Conservation (phyloP, 306 rosid genomes). For the Gastrolobium villosum region DNA sequence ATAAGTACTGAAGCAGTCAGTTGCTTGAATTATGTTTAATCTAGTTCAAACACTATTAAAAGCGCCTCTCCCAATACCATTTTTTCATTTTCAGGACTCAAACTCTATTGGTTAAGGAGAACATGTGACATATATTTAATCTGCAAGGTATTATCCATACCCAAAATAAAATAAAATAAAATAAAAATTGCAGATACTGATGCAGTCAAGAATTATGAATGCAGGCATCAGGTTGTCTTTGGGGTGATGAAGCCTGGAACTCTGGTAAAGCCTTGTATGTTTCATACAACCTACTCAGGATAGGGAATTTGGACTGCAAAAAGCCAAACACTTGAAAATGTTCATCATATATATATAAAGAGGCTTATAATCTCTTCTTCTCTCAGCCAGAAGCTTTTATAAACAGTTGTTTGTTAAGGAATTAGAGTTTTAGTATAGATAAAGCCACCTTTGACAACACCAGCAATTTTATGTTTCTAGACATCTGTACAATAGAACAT, state of each 20-base stretch:
- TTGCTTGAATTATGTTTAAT: no score
- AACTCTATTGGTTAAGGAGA: background rate
- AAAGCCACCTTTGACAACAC: no score
- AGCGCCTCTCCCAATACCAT: no score
- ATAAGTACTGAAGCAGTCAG: background rate
- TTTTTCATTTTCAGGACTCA: no score
- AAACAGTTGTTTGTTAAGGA: background rate
- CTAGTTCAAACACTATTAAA: no score
- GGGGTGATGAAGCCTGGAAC: slow-evolving; percentile 59
- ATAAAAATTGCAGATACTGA: background rate
- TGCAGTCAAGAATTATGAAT: background rate
- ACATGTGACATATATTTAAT: background rate
- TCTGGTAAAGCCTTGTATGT: slow-evolving; percentile 56
- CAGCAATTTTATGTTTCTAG: no score
- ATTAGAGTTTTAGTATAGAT: background rate
- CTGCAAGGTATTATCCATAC: background rate
- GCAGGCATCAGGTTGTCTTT: slow-evolving; percentile 57
- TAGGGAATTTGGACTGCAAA: slow-evolving; percentile 60
- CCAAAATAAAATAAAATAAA: background rate
- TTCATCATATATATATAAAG: background rate
- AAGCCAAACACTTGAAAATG: slow-evolving; percentile 30
- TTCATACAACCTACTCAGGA: slow-evolving; percentile 55
- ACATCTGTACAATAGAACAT: no score
- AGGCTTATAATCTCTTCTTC: slow-evolving; percentile 23
- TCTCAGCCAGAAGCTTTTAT: background rate